Base-by-base conservation (phyloP, 345 rosid genomes). In the Citrus hindsii region DNA sequence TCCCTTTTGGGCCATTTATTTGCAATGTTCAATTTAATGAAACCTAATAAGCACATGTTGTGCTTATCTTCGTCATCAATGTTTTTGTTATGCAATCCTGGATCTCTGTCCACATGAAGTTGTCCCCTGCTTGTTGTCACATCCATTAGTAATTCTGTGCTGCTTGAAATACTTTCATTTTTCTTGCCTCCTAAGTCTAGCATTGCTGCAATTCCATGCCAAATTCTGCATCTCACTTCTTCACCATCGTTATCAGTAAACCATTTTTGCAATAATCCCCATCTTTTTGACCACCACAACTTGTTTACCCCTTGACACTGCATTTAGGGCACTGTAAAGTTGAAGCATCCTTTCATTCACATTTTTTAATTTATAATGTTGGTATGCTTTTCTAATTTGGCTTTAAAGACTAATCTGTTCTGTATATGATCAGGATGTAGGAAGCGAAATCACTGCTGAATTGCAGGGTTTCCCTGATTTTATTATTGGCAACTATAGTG, bases 401-500 rank as follows among this genome's bases (percentile, higher is more conserved):
- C 64, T 40, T 22, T 28, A 67, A 67, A 55, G n/a, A 30, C 28
- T 9, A 61, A 72, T 22, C 73, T 79, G 48, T 76, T 74, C 25
- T 62, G 46, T 22, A 16, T 79, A 37, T 80, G 69, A 74, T 64
- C 88, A 96, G 99, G 99, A 96, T 68, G 98, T 85, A 53, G 99
- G 92, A 60, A 87, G 91, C 75, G 99, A 94, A 87, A 94, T 94
- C 81, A 85, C 86, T 0, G 97, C 95, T 4, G 99, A 96, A 82
- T 56, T 96, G 55, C 98, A 92, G 81, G 97, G 91, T 66, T 62
- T 88, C 78, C 99, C 99, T 14, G 98, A 94, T 88, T 92, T 96
- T 81, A 92, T 96, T 18, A 90, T 96, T 19, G 99, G 99, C 75
- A 96, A 96, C 86, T 96, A 96, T 79, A 96, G 99, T 85, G 99